phyloP scores from a whole-genome alignment of 169 alveolate species.

The Plasmodium ovale region DNA sequence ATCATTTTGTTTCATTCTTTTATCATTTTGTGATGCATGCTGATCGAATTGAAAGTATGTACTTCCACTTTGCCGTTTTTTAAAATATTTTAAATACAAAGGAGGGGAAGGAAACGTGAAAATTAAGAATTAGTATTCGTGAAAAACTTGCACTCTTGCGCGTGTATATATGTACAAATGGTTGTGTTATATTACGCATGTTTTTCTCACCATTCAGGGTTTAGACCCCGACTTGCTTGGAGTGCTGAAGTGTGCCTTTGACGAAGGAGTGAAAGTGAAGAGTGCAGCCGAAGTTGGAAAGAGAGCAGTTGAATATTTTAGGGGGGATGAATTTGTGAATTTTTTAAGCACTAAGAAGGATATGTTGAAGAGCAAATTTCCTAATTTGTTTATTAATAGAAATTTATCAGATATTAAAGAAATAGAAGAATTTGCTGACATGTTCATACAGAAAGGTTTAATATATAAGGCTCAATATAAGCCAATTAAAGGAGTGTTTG shows the following conservation, averaged over 20 bases:
- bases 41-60: neutral
- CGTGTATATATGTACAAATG: neutral
- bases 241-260: conserved; percentile 55
- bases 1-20: neutral
- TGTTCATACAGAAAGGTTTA: conserved; percentile 81
- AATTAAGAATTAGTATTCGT: neutral
- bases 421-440: conserved; percentile 71
- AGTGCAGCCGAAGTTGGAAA: conserved; percentile 87
- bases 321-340: conserved; percentile 87
- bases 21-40: neutral
- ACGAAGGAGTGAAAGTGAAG: conserved; percentile 78
- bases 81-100: too few species aligned
- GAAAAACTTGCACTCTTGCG: neutral
- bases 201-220: too few species aligned
- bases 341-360: conserved; percentile 83
- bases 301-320: conserved; percentile 89
- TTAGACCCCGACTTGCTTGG: conserved; percentile 63
- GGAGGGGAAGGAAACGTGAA: neutral
- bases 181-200: too few species aligned
- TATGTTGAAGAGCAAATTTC: conserved; percentile 79
- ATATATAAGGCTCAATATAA: conserved; percentile 87
- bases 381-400: conserved; percentile 67
- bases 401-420: conserved; percentile 77
- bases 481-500: conserved; percentile 84
- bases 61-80: neutral